These are phyloP conservation scores for Arabis hirsuta DNA, from an alignment of 345 rosid species.

Conservation along the genomic window DNA sequence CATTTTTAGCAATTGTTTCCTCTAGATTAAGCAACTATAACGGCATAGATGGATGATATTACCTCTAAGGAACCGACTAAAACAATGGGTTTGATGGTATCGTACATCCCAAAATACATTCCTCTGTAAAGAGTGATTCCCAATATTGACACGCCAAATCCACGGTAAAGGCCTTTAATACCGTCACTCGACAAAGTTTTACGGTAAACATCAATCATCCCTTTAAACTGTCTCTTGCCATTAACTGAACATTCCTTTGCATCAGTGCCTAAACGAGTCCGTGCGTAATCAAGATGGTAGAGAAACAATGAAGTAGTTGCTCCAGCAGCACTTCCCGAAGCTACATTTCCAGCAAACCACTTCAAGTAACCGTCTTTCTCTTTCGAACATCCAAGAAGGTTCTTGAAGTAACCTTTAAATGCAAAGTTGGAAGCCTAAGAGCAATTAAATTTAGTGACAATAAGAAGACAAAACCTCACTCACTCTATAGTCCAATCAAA, in stretches of 20 bases:
- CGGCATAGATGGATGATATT: constrained; percentile 3
- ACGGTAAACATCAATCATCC: constrained; percentile 78
- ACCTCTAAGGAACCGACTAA: constrained; percentile 91
- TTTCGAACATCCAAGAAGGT: constrained; percentile 70
- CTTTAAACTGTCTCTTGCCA: constrained; percentile 76
- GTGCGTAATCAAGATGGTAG: constrained; percentile 89
- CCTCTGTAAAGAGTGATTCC: constrained; percentile 92
- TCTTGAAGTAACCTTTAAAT: constrained; percentile 90
- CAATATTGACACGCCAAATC: constrained; percentile 86
- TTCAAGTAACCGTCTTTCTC: constrained; percentile 86
- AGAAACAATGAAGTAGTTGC: constrained; percentile 81
- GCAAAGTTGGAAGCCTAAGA: constrained; percentile 97
- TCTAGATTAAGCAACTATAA: not conserved
- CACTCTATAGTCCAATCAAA: not conserved
- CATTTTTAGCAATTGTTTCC: not conserved
- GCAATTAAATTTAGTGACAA: constrained; percentile 60
- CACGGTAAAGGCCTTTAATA: constrained; percentile 73
- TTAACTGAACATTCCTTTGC: constrained; percentile 57
- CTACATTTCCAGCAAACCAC: constrained; percentile 87
- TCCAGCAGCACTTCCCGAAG: constrained; percentile 98
- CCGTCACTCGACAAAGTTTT: constrained; percentile 83
- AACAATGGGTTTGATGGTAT: constrained; percentile 81
- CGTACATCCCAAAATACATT: constrained; percentile 95
- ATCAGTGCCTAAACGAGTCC: constrained; percentile 89
- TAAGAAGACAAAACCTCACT: constrained; percentile 12